Conservation (phyloP, 345 rosid genomes). For the Bruguiera parviflora region DNA sequence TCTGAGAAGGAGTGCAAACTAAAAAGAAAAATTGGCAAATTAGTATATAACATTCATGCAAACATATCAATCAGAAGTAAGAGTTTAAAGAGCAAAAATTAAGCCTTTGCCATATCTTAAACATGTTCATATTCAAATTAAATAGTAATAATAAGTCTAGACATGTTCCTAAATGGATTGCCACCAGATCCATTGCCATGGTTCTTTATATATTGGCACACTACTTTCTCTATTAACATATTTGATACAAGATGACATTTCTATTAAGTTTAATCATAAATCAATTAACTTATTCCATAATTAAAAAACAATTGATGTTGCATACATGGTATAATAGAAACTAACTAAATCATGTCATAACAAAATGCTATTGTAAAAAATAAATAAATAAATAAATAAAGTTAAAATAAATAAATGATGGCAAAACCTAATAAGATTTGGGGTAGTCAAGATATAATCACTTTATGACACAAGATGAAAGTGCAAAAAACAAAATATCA, state of each 20-base stretch:
- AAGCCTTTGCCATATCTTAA: slow-evolving; percentile 64
- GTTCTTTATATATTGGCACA: slow-evolving; percentile 61
- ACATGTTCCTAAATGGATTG: slow-evolving; percentile 31
- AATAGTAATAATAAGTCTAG: too few relatives aligned
- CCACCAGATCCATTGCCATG: slow-evolving; percentile 56
- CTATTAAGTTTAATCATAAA: slow-evolving; percentile 21
- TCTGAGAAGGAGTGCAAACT: slow-evolving; percentile 60
- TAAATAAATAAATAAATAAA: too few relatives aligned
- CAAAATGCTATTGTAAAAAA: too few relatives aligned
- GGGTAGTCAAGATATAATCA: too few relatives aligned
- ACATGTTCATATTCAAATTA: slow-evolving; percentile 30
- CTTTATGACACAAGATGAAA: too few relatives aligned
- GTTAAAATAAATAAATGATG: too few relatives aligned
- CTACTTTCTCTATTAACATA: slow-evolving; percentile 72
- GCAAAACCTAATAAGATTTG: too few relatives aligned
- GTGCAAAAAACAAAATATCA: too few relatives aligned
- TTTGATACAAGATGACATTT: slow-evolving; percentile 56
- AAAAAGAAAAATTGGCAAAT: slow-evolving; percentile 60
- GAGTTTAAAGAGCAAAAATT: slow-evolving; percentile 50
- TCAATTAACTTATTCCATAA: too few relatives aligned
- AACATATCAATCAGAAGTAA: slow-evolving; percentile 63
- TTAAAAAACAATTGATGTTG: too few relatives aligned
- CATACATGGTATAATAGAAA: too few relatives aligned
- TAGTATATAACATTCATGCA: slow-evolving; percentile 75
- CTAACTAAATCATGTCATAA: too few relatives aligned